Percentiles rank a stretch among this genome's conserved stretches.
Conservation (phyloP, 768 basidiomycete species). For the Tephrocybe sp. region DNA sequence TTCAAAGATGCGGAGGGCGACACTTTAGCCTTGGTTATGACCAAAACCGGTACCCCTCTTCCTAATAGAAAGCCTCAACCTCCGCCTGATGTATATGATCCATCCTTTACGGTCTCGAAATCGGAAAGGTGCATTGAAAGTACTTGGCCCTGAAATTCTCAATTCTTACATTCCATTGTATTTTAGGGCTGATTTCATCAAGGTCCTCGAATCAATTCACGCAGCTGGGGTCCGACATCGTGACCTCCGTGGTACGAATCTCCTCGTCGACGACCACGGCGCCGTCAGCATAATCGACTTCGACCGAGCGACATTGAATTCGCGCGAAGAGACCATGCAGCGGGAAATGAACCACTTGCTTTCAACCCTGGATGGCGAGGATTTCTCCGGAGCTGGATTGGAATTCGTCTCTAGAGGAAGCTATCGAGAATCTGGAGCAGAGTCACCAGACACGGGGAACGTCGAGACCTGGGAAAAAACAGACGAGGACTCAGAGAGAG, state of each 20-base stretch:
- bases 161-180: background rate
- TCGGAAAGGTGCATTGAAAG: background rate
- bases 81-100: background rate
- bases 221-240: conserved; percentile 21
- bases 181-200: conserved; percentile 1
- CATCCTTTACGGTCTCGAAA: background rate
- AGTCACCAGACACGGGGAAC: background rate
- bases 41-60: conserved; percentile 1
- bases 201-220: conserved; percentile 21
- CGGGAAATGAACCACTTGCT: conserved; percentile 3
- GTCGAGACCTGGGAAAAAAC: background rate
- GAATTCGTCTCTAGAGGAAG: background rate
- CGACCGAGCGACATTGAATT: conserved; percentile 15
- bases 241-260: conserved; percentile 23
- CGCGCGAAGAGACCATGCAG: background rate
- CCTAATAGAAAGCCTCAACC: background rate
- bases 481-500: background rate
- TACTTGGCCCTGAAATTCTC: background rate
- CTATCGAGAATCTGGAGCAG: background rate
- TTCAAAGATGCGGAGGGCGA: conserved; percentile 16
- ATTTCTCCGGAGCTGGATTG: background rate
- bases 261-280: conserved; percentile 18
- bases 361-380: background rate
- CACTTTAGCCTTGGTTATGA: conserved; percentile 16
- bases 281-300: conserved; percentile 25